Conservation (phyloP, 805 yeast species). For the Vanderwaltozyma polyspora region DNA sequence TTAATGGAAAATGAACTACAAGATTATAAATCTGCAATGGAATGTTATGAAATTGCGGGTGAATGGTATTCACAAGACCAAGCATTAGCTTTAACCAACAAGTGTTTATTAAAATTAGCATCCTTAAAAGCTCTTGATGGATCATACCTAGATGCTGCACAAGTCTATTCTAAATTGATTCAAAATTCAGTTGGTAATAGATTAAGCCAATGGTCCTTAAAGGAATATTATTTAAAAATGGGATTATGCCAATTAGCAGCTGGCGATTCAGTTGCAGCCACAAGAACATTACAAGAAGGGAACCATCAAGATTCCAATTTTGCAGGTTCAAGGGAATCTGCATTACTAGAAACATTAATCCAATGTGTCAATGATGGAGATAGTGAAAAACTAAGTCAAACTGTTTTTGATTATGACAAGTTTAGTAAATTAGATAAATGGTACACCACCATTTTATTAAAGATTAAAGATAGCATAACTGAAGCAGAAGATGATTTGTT, state of each 20-base stretch:
- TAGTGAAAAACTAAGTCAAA: constrained; percentile 59
- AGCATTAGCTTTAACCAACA: constrained; percentile 81
- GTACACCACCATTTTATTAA: constrained; percentile 74
- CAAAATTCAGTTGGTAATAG: constrained; percentile 62
- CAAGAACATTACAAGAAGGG: constrained; percentile 54
- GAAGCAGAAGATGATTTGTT: constrained; percentile 58
- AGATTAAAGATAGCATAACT: constrained; percentile 63
- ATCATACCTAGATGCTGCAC: constrained; percentile 66
- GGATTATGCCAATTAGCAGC: constrained; percentile 74
- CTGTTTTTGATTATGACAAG: constrained; percentile 76
- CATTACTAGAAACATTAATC: constrained; percentile 52
- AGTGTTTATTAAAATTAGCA: constrained; percentile 81
- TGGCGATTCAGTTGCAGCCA: constrained; percentile 79
- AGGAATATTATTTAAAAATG: constrained; percentile 81
- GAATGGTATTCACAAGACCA: constrained; percentile 93
- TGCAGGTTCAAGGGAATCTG: constrained; percentile 60
- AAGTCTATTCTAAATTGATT: constrained; percentile 67
- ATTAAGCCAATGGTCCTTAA: constrained; percentile 80
- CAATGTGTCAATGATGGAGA: constrained; percentile 76
- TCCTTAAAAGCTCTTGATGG: constrained; percentile 71
- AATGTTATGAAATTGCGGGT: constrained; percentile 82
- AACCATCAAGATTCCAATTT: constrained; percentile 66
- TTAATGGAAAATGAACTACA: constrained; percentile 67
- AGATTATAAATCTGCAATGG: constrained; percentile 58
- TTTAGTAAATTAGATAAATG: constrained; percentile 81